These are phyloP conservation scores for Dunaliella primolecta DNA, from an alignment of 139 green algal species.

Conservation along the genomic window DNA sequence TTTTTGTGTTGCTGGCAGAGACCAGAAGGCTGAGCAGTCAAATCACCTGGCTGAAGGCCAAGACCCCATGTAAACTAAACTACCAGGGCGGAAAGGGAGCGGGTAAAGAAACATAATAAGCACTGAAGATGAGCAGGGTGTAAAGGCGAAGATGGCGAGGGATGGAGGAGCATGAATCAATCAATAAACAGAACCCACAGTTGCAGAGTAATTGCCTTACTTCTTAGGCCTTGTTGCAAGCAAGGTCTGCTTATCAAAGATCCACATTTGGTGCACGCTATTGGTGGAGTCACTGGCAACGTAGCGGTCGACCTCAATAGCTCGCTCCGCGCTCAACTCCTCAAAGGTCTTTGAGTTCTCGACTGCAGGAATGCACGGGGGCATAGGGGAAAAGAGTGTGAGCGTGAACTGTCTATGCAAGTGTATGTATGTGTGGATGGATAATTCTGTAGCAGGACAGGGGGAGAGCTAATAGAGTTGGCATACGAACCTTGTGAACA, in stretches of 20 bases:
- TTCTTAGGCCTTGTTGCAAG: conserved; percentile 28
- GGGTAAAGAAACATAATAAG: too few relatives aligned
- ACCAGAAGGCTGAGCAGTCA: too few relatives aligned
- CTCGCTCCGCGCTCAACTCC: conserved; percentile 33
- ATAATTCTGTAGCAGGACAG: not conserved
- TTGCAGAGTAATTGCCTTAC: conserved; percentile 12
- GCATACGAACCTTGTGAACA: too few relatives aligned
- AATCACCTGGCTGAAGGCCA: too few relatives aligned
- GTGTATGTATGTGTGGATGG: not conserved
- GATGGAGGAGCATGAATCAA: too few relatives aligned
- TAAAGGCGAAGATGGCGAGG: too few relatives aligned
- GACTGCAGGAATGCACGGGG: conserved; percentile 22
- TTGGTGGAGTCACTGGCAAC: conserved; percentile 37
- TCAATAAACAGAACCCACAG: too few relatives aligned
- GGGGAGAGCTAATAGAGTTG: not conserved
- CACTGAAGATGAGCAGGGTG: too few relatives aligned
- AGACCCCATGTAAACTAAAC: too few relatives aligned
- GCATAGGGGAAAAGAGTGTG: not conserved
- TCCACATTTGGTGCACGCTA: conserved; percentile 47
- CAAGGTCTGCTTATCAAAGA: conserved; percentile 33
- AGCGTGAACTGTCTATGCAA: not conserved
- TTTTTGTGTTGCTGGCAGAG: too few relatives aligned
- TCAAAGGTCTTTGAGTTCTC: conserved; percentile 51
- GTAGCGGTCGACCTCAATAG: conserved; percentile 36
- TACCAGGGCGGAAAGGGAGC: too few relatives aligned